Evolutionary conservation across 1,284 basidiomycete genomes (phyloP).

Genomic region (Ustilago esculenta): DNA sequence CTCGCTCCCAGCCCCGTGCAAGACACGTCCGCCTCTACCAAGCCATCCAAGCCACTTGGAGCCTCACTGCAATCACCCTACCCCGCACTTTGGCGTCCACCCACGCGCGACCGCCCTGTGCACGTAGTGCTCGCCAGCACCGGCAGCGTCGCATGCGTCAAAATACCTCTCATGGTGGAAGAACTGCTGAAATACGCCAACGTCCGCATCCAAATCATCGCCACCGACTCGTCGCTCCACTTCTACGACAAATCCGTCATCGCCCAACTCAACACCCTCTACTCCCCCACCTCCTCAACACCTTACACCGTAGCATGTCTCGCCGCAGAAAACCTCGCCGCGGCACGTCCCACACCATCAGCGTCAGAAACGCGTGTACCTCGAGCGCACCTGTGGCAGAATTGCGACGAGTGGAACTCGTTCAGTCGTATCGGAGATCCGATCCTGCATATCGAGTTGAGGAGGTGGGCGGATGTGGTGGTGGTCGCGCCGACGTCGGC

Average conservation of each 20-base stretch:
- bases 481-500: slow-evolving; percentile 94
- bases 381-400: slow-evolving; percentile 79
- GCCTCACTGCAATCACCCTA: slow-evolving; percentile 58
- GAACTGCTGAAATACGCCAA: slow-evolving; percentile 76
- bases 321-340: slow-evolving; percentile 46
- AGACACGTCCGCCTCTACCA: no score
- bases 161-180: slow-evolving; percentile 85
- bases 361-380: slow-evolving; percentile 3
- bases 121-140: slow-evolving; percentile 86
- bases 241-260: slow-evolving; percentile 78
- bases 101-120: slow-evolving; percentile 39
- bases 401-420: slow-evolving; percentile 86
- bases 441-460: slow-evolving; percentile 90
- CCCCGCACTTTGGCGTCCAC: slow-evolving; percentile 42
- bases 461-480: slow-evolving; percentile 94
- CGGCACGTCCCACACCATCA: slow-evolving; percentile 4
- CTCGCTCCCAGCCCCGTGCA: no score
- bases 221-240: slow-evolving; percentile 79
- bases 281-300: not conserved
- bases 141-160: slow-evolving; percentile 93
- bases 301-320: slow-evolving; percentile 26
- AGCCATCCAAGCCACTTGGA: slow-evolving; percentile 22
- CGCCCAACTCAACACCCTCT: not conserved
- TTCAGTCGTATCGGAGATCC: slow-evolving; percentile 84
- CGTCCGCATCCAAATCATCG: slow-evolving; percentile 83